Evolutionary conservation across 192 early-diverging fungal species (phyloP).

Genomic region (Dissophora ornata): DNA sequence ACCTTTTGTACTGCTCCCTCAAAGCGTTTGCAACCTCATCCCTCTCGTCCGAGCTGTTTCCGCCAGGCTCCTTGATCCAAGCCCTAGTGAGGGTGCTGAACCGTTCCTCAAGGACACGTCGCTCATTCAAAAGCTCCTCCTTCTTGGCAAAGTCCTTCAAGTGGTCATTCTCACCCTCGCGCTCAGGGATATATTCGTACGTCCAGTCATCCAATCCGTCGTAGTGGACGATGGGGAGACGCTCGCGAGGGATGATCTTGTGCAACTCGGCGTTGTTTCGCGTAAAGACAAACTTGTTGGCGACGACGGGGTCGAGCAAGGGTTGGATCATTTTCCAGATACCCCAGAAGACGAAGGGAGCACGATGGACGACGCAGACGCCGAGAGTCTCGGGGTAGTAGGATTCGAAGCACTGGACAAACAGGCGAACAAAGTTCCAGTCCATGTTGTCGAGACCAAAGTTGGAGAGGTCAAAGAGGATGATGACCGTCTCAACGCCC

Average conservation of each 20-base stretch:
- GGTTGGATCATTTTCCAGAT: conserved; percentile 88
- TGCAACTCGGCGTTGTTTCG: conserved; percentile 68
- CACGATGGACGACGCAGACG: conserved; percentile 82
- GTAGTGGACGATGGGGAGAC: conserved; percentile 70
- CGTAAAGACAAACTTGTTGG: conserved; percentile 84
- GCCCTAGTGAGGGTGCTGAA: conserved; percentile 60
- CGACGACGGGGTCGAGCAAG: conserved; percentile 91
- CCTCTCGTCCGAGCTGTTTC: conserved; percentile 51
- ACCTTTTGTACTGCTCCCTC: conserved; percentile 55
- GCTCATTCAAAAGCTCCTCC: conserved; percentile 41
- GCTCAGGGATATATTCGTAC: conserved; percentile 61
- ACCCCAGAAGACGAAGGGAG: conserved; percentile 89
- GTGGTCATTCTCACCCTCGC: conserved; percentile 39
- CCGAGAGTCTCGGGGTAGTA: conserved; percentile 95
- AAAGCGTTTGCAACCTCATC: conserved; percentile 53
- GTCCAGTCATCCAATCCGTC: conserved; percentile 69
- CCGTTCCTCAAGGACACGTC: conserved; percentile 42
- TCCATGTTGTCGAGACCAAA: conserved; percentile 84
- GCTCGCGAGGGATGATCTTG: conserved; percentile 68
- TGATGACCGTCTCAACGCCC: conserved; percentile 71
- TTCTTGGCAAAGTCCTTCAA: conserved; percentile 60
- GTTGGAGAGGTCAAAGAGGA: conserved; percentile 85
- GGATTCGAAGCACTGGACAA: conserved; percentile 82
- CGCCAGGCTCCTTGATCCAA: conserved; percentile 58
- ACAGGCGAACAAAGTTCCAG: conserved; percentile 71